Percentiles rank a stretch among this genome's conserved stretches.
These are phyloP conservation scores for Eutypella sp. DNA, from an alignment of 2,329 filamentous ascomycete genomes.

Conservation along the genomic window DNA sequence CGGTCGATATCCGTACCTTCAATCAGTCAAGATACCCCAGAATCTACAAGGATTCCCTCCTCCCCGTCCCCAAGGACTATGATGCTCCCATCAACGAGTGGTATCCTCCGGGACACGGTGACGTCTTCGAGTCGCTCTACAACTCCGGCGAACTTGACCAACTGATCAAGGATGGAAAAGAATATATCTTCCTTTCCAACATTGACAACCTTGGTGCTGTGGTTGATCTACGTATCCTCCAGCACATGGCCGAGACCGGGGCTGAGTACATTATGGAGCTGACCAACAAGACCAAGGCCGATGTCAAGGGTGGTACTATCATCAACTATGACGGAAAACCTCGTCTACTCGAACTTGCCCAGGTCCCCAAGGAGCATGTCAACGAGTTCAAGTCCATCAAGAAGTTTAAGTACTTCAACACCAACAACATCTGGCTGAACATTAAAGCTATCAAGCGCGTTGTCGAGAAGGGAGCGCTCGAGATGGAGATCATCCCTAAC, in stretches of 20 bases:
- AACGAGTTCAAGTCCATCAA: conserved; percentile 99
- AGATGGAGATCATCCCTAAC: conserved; percentile 99
- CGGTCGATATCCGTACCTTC: conserved; percentile 99
- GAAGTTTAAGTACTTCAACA: conserved; percentile 99
- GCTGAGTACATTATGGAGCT: conserved; percentile 99
- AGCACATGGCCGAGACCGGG: conserved; percentile 98
- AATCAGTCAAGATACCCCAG: conserved; percentile 98
- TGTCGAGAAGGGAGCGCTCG: conserved; percentile 95
- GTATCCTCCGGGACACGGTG: conserved; percentile 98
- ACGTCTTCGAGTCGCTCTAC: conserved; percentile 99
- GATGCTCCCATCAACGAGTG: conserved; percentile 89
- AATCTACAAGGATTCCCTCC: conserved; percentile 96
- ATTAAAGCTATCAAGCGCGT: conserved; percentile 96
- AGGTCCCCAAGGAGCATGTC: conserved; percentile 99
- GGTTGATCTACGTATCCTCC: conserved; percentile 93
- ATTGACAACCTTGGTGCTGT: conserved; percentile 98
- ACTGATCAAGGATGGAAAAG: conserved; percentile 89
- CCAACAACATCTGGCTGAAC: conserved; percentile 99
- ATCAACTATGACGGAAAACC: conserved; percentile 98
- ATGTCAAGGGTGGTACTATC: conserved; percentile 99
- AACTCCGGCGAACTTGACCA: conserved; percentile 98
- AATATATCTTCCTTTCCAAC: conserved; percentile 98
- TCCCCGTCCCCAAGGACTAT: conserved; percentile 87
- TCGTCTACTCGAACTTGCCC: conserved; percentile 94
- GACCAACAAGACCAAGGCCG: conserved; percentile 99